These are phyloP conservation scores for Balansia obtecta DNA, from an alignment of 2,329 filamentous ascomycete species.

Conservation along the genomic window DNA sequence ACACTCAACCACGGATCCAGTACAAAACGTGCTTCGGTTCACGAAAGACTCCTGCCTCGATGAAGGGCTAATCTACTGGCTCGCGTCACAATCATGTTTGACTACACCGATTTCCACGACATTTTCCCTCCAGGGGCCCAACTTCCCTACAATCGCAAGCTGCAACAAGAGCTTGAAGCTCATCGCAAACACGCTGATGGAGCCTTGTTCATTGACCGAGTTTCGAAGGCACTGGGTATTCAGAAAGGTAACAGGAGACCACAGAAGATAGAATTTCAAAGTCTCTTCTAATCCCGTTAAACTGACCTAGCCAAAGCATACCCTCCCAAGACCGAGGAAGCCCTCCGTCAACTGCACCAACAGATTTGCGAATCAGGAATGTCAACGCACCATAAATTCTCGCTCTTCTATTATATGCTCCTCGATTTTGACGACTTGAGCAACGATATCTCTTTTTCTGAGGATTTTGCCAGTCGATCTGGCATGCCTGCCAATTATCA, in stretches of 20 bases:
- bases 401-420: slow-evolving; percentile 72
- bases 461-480: slow-evolving; percentile 45
- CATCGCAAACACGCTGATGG: slow-evolving; percentile 57
- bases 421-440: slow-evolving; percentile 55
- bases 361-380: slow-evolving; percentile 53
- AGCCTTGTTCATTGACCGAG: slow-evolving; percentile 66
- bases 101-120: slow-evolving; percentile 54
- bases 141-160: slow-evolving; percentile 49
- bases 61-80: neutral
- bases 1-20: slow-evolving; percentile 12
- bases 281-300: neutral
- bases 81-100: slow-evolving; percentile 34
- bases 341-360: slow-evolving; percentile 56
- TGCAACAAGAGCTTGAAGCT: slow-evolving; percentile 49
- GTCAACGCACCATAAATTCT: slow-evolving; percentile 66
- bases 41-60: too few species aligned
- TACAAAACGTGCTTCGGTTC: neutral
- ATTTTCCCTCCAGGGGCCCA: slow-evolving; percentile 52
- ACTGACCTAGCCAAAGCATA: slow-evolving; percentile 45
- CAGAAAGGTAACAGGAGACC: slow-evolving; percentile 41
- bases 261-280: too few species aligned
- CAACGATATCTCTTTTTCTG: slow-evolving; percentile 36
- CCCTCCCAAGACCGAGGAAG: slow-evolving; percentile 57
- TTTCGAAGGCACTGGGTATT: slow-evolving; percentile 58
- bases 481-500: slow-evolving; percentile 65